These are phyloP conservation scores for Chrysanthemum makinoi DNA, from an alignment of 129 eudicot species.

Conservation along the genomic window DNA sequence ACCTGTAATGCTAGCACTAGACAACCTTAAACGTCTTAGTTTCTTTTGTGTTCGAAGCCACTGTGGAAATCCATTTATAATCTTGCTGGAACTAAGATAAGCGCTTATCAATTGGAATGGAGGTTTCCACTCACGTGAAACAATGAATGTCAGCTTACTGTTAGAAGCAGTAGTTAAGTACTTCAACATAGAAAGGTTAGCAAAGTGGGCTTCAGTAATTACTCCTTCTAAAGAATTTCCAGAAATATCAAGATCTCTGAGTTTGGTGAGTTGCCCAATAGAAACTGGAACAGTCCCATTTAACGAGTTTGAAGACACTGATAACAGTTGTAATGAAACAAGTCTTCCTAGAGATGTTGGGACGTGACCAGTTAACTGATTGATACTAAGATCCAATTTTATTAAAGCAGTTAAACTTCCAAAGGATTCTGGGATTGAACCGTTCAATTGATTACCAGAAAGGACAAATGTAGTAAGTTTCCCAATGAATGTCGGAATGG, in stretches of 20 bases:
- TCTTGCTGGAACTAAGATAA: background rate
- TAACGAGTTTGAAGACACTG: background rate
- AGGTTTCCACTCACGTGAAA: constrained; percentile 13
- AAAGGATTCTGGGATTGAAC: background rate
- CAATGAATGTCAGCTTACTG: background rate
- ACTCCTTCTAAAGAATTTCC: constrained; percentile 9
- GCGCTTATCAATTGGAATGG: constrained; percentile 16
- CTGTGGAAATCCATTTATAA: constrained; percentile 18
- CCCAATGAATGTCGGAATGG: background rate
- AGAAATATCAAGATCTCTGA: background rate
- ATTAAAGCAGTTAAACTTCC: background rate
- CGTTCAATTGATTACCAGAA: background rate
- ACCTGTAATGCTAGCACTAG: background rate
- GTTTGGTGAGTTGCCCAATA: background rate
- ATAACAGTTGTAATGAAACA: background rate
- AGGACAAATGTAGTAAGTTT: background rate
- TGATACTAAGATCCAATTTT: background rate
- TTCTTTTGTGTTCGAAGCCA: constrained; percentile 29
- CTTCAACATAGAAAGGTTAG: constrained; percentile 6
- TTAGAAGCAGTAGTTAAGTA: background rate
- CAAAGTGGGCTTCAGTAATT: constrained; percentile 13
- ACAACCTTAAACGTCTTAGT: background rate
- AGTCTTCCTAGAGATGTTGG: background rate
- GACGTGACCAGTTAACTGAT: background rate
- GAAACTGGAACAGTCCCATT: background rate